phyloP scores from a whole-genome alignment of 1,139 yeast species.

The Diutina mesorugosa region DNA sequence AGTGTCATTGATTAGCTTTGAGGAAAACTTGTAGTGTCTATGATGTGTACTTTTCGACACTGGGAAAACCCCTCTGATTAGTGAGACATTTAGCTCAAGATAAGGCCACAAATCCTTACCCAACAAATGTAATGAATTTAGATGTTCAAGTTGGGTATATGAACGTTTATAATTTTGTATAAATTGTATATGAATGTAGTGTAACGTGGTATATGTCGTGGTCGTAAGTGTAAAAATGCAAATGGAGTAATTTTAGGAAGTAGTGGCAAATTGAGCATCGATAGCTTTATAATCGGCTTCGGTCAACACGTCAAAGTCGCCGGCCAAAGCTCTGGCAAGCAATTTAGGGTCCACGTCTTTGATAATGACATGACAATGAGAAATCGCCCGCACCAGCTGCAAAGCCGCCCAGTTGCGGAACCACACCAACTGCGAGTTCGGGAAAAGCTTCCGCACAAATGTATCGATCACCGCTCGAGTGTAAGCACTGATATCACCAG shows the following conservation, averaged over 20 bases:
- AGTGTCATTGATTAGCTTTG: too few species aligned
- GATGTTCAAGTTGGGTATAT: too few species aligned
- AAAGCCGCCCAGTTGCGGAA: conserved; percentile 1
- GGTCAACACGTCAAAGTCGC: background rate
- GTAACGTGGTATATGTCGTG: too few species aligned
- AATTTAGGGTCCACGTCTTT: background rate
- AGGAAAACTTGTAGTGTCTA: too few species aligned
- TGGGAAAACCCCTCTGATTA: too few species aligned
- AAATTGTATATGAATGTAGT: too few species aligned
- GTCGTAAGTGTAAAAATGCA: background rate
- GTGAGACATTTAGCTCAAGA: too few species aligned
- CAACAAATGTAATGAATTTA: too few species aligned
- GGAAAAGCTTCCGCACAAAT: background rate
- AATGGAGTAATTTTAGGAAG: background rate
- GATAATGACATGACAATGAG: background rate
- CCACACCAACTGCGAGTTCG: background rate
- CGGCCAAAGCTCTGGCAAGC: background rate
- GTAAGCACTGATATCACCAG: conserved; percentile 6
- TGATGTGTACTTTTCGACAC: too few species aligned
- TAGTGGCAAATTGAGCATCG: background rate
- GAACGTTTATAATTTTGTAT: too few species aligned
- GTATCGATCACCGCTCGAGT: background rate
- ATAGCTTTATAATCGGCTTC: background rate
- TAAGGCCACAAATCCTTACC: too few species aligned
- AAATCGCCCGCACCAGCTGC: background rate